Conservation (phyloP, 352 stramenopile species). For the Phytophthora pseudosyringae region DNA sequence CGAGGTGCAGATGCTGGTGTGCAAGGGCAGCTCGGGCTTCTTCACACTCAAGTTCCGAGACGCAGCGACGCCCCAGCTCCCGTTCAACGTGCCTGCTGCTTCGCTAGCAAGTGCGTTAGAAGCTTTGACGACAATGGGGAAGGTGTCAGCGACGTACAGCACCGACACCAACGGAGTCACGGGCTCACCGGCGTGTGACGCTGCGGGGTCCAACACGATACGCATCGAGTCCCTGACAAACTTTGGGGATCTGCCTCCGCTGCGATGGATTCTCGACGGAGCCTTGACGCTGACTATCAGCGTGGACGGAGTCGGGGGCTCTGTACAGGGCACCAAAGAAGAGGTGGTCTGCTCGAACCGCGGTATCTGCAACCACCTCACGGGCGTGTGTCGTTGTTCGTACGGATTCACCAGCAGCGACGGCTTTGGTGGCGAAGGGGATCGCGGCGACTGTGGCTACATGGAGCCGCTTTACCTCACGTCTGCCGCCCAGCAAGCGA, state of each 20-base stretch:
- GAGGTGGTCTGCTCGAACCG: slow-evolving; percentile 69
- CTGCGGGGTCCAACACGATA: slow-evolving; percentile 58
- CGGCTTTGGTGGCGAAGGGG: slow-evolving; percentile 79
- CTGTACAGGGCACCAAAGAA: slow-evolving; percentile 68
- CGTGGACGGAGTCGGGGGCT: slow-evolving; percentile 52
- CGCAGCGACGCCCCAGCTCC: slow-evolving; percentile 59
- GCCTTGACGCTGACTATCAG: slow-evolving; percentile 57
- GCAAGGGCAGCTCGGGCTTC: slow-evolving; percentile 60
- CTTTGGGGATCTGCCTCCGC: slow-evolving; percentile 66
- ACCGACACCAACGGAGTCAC: slow-evolving; percentile 24
- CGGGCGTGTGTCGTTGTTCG: slow-evolving; percentile 64
- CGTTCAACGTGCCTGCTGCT: slow-evolving; percentile 42
- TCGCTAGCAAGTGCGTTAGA: slow-evolving; percentile 44
- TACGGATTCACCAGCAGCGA: slow-evolving; percentile 86
- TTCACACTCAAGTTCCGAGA: slow-evolving; percentile 82
- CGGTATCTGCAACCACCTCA: slow-evolving; percentile 55
- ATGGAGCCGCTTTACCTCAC: slow-evolving; percentile 76
- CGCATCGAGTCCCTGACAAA: slow-evolving; percentile 70
- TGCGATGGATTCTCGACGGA: slow-evolving; percentile 74
- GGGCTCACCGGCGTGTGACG: slow-evolving; percentile 45
- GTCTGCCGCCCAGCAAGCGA: slow-evolving; percentile 67
- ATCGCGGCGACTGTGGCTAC: slow-evolving; percentile 92
- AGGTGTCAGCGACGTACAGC: slow-evolving; percentile 58
- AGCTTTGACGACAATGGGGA: slow-evolving; percentile 53
- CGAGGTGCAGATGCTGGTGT: slow-evolving; percentile 83